Percentiles rank a stretch among this genome's conserved stretches.
These are phyloP conservation scores for Fusarium anthophilum DNA, from an alignment of 2,329 filamentous ascomycete genomes.

Conservation along the genomic window DNA sequence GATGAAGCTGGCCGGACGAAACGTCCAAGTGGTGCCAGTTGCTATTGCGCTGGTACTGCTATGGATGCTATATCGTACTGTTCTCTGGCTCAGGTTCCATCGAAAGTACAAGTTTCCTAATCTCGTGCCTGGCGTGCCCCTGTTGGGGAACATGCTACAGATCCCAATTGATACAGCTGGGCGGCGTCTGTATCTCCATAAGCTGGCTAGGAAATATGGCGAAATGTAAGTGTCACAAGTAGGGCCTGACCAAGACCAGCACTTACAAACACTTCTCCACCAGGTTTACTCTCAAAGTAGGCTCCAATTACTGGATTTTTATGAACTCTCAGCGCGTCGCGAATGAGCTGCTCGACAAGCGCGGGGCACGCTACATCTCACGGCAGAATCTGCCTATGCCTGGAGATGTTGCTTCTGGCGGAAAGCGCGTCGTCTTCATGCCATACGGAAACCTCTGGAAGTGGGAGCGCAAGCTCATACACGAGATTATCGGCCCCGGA, in stretches of 20 bases:
- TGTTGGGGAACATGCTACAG: not conserved
- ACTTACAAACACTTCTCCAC: not conserved
- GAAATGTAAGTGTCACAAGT: not conserved
- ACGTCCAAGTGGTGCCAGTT: not conserved
- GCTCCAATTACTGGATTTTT: not conserved
- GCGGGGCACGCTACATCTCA: not conserved
- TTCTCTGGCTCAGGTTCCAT: not conserved
- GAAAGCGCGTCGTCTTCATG: conserved; percentile 1
- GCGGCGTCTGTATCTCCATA: not conserved
- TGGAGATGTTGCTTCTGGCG: not conserved
- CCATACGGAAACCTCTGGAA: conserved; percentile 8
- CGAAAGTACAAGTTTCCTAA: not conserved
- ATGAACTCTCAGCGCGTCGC: not conserved
- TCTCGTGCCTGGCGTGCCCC: not conserved
- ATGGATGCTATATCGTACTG: not conserved
- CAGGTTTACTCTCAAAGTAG: not conserved
- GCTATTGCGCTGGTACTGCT: not conserved
- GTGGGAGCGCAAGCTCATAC: conserved; percentile 11
- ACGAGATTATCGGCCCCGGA: conserved; percentile 2
- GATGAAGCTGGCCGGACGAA: not conserved
- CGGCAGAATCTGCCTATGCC: not conserved
- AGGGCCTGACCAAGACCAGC: not conserved
- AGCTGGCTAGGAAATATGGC: not conserved
- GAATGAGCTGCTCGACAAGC: not conserved
- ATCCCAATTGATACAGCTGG: not conserved